phyloP scores from a whole-genome alignment of 768 basidiomycete species.

The Cystobasidium ongulense region DNA sequence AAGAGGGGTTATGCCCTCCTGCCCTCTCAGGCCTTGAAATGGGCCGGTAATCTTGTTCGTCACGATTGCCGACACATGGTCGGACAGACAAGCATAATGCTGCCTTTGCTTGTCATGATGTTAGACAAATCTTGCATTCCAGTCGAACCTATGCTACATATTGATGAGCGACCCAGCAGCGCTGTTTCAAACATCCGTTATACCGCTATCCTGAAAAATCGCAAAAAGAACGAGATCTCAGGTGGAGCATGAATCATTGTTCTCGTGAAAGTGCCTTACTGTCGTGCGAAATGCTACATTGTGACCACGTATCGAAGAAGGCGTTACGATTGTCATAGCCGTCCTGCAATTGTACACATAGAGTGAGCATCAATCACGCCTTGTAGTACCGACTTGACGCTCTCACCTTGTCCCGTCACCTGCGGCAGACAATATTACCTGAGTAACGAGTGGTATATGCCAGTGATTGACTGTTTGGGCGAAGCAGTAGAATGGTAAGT shows the following conservation, averaged over 20 bases:
- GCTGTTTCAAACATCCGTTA: not conserved
- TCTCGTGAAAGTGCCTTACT: too few relatives aligned
- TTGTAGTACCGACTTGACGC: not conserved
- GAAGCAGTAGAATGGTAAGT: not conserved
- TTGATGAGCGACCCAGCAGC: not conserved
- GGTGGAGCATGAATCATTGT: not conserved
- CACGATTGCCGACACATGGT: too few relatives aligned
- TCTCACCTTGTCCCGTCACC: slow-evolving; percentile 1
- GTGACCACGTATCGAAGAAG: not conserved
- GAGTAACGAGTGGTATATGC: slow-evolving; percentile 6
- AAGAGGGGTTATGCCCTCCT: too few relatives aligned
- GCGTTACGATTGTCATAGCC: not conserved
- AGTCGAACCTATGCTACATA: slow-evolving; percentile 1
- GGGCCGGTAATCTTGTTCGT: too few relatives aligned
- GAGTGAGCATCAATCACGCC: not conserved
- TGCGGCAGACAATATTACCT: slow-evolving; percentile 21
- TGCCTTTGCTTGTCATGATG: too few relatives aligned
- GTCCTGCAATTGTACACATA: not conserved
- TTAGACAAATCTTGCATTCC: too few relatives aligned
- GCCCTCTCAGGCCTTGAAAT: too few relatives aligned
- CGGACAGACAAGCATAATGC: too few relatives aligned
- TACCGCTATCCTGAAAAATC: not conserved
- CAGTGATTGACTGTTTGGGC: slow-evolving; percentile 1
- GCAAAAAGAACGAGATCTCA: too few relatives aligned
- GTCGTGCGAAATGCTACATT: not conserved